Percentiles rank a stretch among this genome's conserved stretches.
These are phyloP conservation scores for Rhodotorula sp. DNA, from an alignment of 1,284 basidiomycete species.

Conservation along the genomic window DNA sequence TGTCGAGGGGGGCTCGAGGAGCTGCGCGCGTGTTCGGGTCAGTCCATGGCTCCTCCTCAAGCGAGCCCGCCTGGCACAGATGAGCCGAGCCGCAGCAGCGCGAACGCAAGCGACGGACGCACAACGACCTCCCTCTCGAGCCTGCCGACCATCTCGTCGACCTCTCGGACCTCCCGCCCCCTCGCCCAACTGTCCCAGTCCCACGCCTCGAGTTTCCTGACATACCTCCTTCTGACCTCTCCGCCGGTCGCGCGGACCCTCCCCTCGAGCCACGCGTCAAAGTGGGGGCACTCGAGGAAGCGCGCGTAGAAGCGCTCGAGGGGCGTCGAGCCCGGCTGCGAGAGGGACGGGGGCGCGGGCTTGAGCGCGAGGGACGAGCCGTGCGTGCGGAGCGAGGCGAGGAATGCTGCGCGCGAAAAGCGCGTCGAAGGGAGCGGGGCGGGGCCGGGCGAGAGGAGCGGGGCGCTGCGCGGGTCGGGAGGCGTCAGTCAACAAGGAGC, in stretches of 20 bases:
- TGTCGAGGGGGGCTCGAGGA: neutral
- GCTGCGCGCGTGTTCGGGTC: neutral
- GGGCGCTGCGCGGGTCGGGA: neutral
- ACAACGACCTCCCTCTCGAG: slow-evolving; percentile 26
- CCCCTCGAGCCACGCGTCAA: slow-evolving; percentile 29
- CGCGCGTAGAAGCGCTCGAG: slow-evolving; percentile 40
- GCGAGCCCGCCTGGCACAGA: no score
- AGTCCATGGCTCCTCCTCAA: no score
- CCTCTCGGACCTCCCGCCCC: slow-evolving; percentile 12
- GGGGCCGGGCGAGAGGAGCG: slow-evolving; percentile 60
- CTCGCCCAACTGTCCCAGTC: slow-evolving; percentile 16
- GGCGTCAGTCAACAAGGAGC: neutral
- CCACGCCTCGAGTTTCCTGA: slow-evolving; percentile 28
- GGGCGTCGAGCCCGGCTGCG: slow-evolving; percentile 19
- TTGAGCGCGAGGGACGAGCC: slow-evolving; percentile 56
- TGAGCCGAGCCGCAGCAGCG: no score
- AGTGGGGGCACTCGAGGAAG: slow-evolving; percentile 34
- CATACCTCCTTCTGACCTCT: slow-evolving; percentile 34
- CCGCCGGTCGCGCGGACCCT: slow-evolving; percentile 26
- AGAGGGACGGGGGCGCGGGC: slow-evolving; percentile 23
- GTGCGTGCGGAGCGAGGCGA: slow-evolving; percentile 75
- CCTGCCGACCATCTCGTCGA: slow-evolving; percentile 23
- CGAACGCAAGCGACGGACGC: neutral
- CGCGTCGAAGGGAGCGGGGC: slow-evolving; percentile 7
- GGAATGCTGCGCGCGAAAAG: slow-evolving; percentile 77